Conservation (phyloP, 768 basidiomycete genomes). For the Hypsizygus marmoreus region DNA sequence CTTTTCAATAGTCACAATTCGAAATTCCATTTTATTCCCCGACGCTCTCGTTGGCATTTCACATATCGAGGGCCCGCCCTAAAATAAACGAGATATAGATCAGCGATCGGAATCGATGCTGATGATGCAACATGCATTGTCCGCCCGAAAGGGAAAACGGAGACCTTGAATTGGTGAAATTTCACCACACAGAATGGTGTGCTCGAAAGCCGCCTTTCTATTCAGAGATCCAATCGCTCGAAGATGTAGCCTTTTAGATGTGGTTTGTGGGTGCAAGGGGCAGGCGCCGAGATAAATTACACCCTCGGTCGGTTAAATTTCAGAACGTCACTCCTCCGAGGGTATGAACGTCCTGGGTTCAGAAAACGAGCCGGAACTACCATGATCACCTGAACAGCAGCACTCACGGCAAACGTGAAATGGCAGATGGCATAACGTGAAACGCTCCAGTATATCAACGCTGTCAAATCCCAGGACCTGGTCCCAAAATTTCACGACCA, state of each 20-base stretch:
- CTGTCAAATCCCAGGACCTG: too few relatives aligned
- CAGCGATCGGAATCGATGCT: too few relatives aligned
- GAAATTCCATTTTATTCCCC: neutral
- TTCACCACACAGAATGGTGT: neutral
- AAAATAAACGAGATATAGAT: slow-evolving; percentile 9
- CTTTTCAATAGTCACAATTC: neutral
- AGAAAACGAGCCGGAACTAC: too few relatives aligned
- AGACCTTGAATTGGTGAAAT: neutral
- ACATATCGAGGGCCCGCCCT: neutral
- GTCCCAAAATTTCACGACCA: too few relatives aligned
- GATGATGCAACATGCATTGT: slow-evolving; percentile 12
- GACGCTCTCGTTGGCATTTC: neutral
- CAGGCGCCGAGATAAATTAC: too few relatives aligned
- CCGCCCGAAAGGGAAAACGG: slow-evolving; percentile 1
- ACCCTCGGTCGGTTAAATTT: too few relatives aligned
- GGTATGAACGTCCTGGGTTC: too few relatives aligned
- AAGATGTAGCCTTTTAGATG: neutral
- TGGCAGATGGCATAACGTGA: too few relatives aligned
- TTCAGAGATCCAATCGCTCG: neutral
- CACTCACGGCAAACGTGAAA: too few relatives aligned
- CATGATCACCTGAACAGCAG: too few relatives aligned
- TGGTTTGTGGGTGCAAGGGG: neutral
- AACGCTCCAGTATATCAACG: too few relatives aligned
- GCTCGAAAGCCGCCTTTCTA: neutral
- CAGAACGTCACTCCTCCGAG: too few relatives aligned